Conservation (phyloP, 108 stramenopile genomes). For the Nannochloropsis gaditana region DNA sequence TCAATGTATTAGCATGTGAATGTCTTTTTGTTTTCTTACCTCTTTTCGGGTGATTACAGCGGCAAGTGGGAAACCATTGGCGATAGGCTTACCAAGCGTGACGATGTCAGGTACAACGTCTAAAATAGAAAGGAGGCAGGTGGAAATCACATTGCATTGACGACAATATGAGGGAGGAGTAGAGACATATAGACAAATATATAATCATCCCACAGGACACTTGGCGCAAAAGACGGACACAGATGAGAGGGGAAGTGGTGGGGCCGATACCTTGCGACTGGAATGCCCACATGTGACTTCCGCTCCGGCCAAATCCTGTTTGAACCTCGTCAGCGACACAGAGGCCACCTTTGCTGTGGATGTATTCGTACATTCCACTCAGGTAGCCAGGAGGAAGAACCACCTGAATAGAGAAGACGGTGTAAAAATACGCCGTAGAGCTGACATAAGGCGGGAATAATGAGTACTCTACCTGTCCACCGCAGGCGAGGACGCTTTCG, state of each 20-base stretch:
- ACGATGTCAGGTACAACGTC: slow-evolving; percentile 82
- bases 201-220: neutral
- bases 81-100: slow-evolving; percentile 93
- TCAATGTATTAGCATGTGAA: no score
- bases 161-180: neutral
- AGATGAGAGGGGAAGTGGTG: neutral
- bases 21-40: slow-evolving; percentile 59
- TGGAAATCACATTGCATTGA: no score
- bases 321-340: slow-evolving; percentile 96
- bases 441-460: neutral
- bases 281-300: slow-evolving; percentile 79
- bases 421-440: neutral
- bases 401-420: neutral
- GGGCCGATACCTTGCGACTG: slow-evolving; percentile 57
- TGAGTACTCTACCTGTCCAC: slow-evolving; percentile 58
- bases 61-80: slow-evolving; percentile 88
- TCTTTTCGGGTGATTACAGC: slow-evolving; percentile 69
- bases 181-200: neutral
- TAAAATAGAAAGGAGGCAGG: neutral
- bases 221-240: neutral
- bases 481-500: slow-evolving; percentile 82
- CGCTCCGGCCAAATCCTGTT: slow-evolving; percentile 85
- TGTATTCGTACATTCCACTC: slow-evolving; percentile 59
- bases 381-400: slow-evolving; percentile 75
- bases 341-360: slow-evolving; percentile 74